phyloP scores from a whole-genome alignment of 2,329 filamentous ascomycete genomes.

The Orbilia quercus region DNA sequence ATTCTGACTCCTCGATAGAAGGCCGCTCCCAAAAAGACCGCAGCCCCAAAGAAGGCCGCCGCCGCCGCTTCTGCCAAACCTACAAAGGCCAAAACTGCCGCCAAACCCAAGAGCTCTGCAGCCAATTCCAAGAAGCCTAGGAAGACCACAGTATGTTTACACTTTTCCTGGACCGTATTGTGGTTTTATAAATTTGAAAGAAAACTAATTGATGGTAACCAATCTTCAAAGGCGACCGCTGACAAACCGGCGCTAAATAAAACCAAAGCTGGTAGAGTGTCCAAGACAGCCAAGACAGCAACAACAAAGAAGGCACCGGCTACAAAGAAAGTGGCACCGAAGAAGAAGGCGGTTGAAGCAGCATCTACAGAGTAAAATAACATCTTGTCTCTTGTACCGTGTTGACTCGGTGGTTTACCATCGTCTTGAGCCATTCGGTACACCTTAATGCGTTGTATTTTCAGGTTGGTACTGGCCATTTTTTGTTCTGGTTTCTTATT shows the following conservation, averaged over 20 bases:
- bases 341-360: constrained; percentile 43
- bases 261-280: constrained; percentile 48
- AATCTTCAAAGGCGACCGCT: neutral
- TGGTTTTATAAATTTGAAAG: neutral
- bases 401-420: too few species aligned
- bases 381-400: too few species aligned
- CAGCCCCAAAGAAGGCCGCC: constrained; percentile 33
- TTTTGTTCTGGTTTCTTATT: too few species aligned
- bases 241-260: constrained; percentile 41
- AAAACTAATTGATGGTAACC: neutral
- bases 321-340: constrained; percentile 29
- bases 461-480: too few species aligned
- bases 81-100: constrained; percentile 31
- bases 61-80: constrained; percentile 13
- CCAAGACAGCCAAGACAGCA: constrained; percentile 37
- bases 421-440: too few species aligned
- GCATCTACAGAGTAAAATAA: constrained; percentile 29
- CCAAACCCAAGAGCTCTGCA: constrained; percentile 35
- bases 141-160: constrained; percentile 26
- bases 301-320: constrained; percentile 31
- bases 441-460: constrained; percentile 3
- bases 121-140: constrained; percentile 53
- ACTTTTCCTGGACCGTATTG: too few species aligned
- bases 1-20: constrained; percentile 17
- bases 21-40: constrained; percentile 21